A percentile compares a stretch with the other conserved stretches of the same genome.
These are phyloP conservation scores for barley (Hordeum vulgare) DNA, from an alignment of 176 grass and related monocot species.

Conservation along the genomic window DNA sequence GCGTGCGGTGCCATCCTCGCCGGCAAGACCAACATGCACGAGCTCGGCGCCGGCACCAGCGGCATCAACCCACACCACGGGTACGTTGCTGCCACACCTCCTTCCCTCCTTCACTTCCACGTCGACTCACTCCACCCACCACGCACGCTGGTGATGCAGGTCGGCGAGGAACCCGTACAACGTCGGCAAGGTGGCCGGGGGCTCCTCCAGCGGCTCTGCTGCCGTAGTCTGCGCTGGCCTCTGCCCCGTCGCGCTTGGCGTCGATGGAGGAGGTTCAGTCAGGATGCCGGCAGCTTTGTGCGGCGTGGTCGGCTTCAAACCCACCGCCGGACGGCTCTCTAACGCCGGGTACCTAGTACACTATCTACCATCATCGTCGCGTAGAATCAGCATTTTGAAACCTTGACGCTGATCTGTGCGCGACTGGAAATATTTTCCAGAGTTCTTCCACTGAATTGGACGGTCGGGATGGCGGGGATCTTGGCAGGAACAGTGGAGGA, in stretches of 20 bases:
- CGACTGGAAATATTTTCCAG: slow-evolving; percentile 8
- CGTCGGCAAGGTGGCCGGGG: slow-evolving; percentile 56
- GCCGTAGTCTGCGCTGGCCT: slow-evolving; percentile 87
- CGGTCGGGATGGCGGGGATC: slow-evolving; percentile 93
- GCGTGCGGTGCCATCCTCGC: slow-evolving; percentile 76
- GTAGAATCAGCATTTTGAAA: background rate
- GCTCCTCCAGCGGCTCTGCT: slow-evolving; percentile 92
- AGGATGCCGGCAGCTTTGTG: slow-evolving; percentile 88
- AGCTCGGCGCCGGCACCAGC: slow-evolving; percentile 77
- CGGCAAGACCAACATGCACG: slow-evolving; percentile 98
- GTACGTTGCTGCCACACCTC: slow-evolving; percentile 8
- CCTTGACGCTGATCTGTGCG: background rate
- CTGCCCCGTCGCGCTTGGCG: slow-evolving; percentile 89
- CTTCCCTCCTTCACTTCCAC: too few species aligned
- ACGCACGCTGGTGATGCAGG: too few species aligned
- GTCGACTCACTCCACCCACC: too few species aligned
- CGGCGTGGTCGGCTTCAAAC: slow-evolving; percentile 91
- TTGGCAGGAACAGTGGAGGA: slow-evolving; percentile 90
- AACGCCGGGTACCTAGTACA: slow-evolving; percentile 44
- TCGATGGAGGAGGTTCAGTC: slow-evolving; percentile 90
- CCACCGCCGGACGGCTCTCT: slow-evolving; percentile 77
- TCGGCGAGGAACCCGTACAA: slow-evolving; percentile 84
- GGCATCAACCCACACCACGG: slow-evolving; percentile 56
- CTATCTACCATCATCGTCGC: background rate
- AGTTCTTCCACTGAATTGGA: slow-evolving; percentile 94